Evolutionary conservation across 805 yeast species (phyloP).

Genomic region (Kuraishia hungarica): DNA sequence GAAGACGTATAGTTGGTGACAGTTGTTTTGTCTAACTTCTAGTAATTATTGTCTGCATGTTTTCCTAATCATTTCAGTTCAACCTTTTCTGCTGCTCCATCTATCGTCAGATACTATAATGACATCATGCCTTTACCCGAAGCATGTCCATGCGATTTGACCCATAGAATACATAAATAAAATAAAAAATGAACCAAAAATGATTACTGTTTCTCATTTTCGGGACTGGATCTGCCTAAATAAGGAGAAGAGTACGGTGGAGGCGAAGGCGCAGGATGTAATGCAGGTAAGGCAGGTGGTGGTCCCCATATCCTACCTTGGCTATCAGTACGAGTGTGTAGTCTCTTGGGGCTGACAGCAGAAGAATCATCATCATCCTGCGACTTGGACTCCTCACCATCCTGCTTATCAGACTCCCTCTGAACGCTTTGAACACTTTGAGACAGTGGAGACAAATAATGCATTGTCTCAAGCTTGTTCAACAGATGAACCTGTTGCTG

Average conservation of each 20-base stretch:
- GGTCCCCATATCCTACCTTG: neutral
- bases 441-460: neutral
- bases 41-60: too few relatives aligned
- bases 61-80: too few relatives aligned
- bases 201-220: neutral
- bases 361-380: neutral
- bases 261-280: neutral
- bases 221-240: neutral
- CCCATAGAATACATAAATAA: neutral
- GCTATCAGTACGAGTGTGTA: neutral
- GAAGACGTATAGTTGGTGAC: too few relatives aligned
- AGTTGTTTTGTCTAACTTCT: too few relatives aligned
- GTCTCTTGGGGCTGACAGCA: neutral
- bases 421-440: neutral
- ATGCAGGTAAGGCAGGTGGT: neutral
- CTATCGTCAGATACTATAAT: too few relatives aligned
- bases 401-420: neutral
- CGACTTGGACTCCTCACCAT: neutral
- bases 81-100: too few relatives aligned
- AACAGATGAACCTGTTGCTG: slow-evolving; percentile 18
- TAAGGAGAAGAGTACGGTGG: neutral
- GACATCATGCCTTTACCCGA: too few relatives aligned
- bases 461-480: slow-evolving; percentile 14
- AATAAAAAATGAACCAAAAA: too few relatives aligned
- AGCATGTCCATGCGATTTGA: neutral